These are phyloP conservation scores for Isabelozyma pseudorhagii DNA, from an alignment of 805 yeast genomes.

Conservation along the genomic window DNA sequence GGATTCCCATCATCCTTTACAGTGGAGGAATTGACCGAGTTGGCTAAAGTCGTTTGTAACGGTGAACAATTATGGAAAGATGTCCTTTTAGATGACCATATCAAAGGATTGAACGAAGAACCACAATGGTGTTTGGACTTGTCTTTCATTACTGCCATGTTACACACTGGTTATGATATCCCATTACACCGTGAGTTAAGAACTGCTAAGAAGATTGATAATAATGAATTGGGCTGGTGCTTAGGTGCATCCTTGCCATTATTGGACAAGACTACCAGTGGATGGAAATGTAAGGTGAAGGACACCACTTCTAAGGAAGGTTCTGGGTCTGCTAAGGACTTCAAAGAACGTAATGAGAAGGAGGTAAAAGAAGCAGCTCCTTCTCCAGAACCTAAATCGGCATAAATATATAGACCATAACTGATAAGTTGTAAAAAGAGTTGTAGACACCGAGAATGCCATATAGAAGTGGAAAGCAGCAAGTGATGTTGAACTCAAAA, in stretches of 20 bases:
- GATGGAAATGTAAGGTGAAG: constrained; percentile 65
- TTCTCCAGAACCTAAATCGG: not conserved
- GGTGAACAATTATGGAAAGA: constrained; percentile 78
- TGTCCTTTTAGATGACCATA: constrained; percentile 63
- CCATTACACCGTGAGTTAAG: constrained; percentile 85
- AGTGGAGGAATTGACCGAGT: constrained; percentile 74
- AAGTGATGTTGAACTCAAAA: no score
- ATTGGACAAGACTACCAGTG: constrained; percentile 55
- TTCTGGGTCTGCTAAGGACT: not conserved
- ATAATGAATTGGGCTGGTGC: constrained; percentile 97
- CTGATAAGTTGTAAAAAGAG: not conserved
- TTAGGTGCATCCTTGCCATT: constrained; percentile 95
- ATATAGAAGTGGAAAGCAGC: no score
- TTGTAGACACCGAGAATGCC: not conserved
- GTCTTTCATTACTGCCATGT: constrained; percentile 81
- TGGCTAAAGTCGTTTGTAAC: constrained; percentile 80
- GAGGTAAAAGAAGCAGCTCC: not conserved
- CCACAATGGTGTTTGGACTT: constrained; percentile 95
- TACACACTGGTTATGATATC: constrained; percentile 96
- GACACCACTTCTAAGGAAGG: constrained; percentile 5
- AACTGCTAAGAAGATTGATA: constrained; percentile 86
- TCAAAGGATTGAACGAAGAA: constrained; percentile 64
- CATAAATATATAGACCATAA: not conserved
- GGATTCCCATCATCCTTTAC: constrained; percentile 94
- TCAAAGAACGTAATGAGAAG: not conserved